A percentile compares a stretch with the other conserved stretches of the same genome.
phyloP scores from a whole-genome alignment of 2,329 filamentous ascomycete genomes.

The Ophiobolus disseminans region DNA sequence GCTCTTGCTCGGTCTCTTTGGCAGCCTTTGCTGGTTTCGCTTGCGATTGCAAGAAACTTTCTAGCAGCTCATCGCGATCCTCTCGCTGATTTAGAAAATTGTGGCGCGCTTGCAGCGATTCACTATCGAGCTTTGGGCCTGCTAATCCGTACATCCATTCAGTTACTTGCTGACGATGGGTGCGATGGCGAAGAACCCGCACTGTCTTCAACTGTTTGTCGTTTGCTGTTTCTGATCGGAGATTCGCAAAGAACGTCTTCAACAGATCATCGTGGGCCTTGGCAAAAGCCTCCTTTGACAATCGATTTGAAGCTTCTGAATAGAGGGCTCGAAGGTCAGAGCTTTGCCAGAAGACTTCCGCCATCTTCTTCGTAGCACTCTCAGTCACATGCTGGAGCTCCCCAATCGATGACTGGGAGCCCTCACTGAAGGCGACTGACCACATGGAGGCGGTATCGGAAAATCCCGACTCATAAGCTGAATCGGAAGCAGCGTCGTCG shows the following conservation, averaged over 20 bases:
- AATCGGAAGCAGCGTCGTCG: no score
- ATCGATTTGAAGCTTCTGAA: not conserved
- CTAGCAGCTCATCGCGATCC: not conserved
- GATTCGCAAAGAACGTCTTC: not conserved
- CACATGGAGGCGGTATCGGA: no score
- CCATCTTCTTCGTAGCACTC: no score
- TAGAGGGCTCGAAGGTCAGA: not conserved
- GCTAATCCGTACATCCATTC: not conserved
- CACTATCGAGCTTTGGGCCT: not conserved
- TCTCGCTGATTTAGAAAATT: not conserved
- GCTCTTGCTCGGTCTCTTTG: not conserved
- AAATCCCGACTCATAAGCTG: no score
- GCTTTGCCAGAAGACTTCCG: no score
- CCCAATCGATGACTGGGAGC: no score
- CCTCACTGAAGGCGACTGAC: no score
- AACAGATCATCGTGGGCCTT: not conserved
- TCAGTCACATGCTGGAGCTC: no score
- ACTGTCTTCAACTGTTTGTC: not conserved
- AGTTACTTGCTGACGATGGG: not conserved
- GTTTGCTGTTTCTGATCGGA: not conserved
- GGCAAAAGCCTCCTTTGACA: not conserved
- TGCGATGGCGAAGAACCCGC: not conserved
- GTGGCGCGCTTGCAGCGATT: no score
- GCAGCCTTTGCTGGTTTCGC: not conserved
- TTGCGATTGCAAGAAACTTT: not conserved